Base-by-base conservation (phyloP, 495 filamentous ascomycete genomes). In the Aspergillus nidulans region DNA sequence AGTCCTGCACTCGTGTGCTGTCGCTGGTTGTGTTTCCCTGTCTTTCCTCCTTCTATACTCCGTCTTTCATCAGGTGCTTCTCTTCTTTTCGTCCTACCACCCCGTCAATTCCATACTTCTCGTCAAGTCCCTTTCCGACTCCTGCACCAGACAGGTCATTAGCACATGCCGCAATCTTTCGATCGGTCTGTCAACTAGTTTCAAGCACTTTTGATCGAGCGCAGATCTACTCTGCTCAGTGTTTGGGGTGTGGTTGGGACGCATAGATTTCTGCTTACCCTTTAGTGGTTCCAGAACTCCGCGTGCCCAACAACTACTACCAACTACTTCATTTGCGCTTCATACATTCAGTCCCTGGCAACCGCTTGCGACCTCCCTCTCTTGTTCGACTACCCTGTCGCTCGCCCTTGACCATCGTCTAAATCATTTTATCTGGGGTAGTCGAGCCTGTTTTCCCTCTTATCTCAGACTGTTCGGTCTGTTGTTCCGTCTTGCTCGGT, bases 341-440 rank as follows among this genome's bases (percentile, higher is more conserved):
- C 30, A 23, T 46, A 51, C 48, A 40, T 51, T 15, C 57, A 42
- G 70, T 74, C 71, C 71, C 71, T 74, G 70, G 65, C 70, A 64
- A 61, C 68, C 60, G 41, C 57, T 62, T 63, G 56, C 62, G 56
- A 58, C 56, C 57, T 64, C 43, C 53, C 51, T 52, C 54, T 49
- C 30, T 58, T 56, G 46, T 52, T 59, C 45, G 45, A 32, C 45
- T 24, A 36, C 47, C 34, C 32, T 32, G 20, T 36, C 39, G 45
- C 49, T 52, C 44, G 41, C 21, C 30, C 25, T 32, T 36, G 12
- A 49, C 42, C n/a, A 15, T 21, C 16, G 19, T 43, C 38, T 13
- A 16, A 18, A 15, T 26, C 24, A n/a, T 8, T 13, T 36, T 25
- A 4, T 13, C 7, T 49, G 24, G 32, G 20, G 18, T 18, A 36